Base-by-base conservation (phyloP, 1,284 basidiomycete species). In the Takashimella koratensis region DNA sequence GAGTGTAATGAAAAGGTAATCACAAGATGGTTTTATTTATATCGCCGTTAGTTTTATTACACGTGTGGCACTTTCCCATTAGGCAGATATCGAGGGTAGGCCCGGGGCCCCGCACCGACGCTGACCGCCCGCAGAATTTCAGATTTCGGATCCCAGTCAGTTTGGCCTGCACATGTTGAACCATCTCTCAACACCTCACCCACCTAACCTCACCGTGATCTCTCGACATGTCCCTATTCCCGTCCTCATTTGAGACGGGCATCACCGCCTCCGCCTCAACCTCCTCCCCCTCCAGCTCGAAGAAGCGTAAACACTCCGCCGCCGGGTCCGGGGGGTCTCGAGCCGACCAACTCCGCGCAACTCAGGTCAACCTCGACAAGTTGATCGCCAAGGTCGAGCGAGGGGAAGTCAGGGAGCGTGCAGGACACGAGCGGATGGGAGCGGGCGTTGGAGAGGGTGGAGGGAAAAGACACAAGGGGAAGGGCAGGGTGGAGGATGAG, bases 341-440 rank as follows among this genome's bases (percentile, higher is more conserved):
- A 36, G 52, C 63, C 21, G 69, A 65, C 36, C 57, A 62, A 51
- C 55, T 70, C 13, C 63, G 62, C 64, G 77, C 60, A 13, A 81
- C 83, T 11, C 80, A 83, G 60, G 77, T 82, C 66, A 91, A 90
- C 70, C 71, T 93, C 45, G 87, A 91, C 66, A 90, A 85, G 71
- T 78, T 94, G 45, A 81, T 92, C 75, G 79, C 80, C 54, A 83
- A 80, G 63, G 77, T 90, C 45, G 73, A 71, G 19, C 56, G 79
- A 77, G 52, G 70, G 65, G 43, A 65, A 59, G 54, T 65, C 16
- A 54, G 68, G 62, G 56, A 58, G 16, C 8, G 30, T 8, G 45
- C 64, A 62, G 56, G 51, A 56, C 52, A 62, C 57, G 50, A 36
- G 16, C 30, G 10, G 10, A 36, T 36, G 58, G 57, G 25, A 54